Base-by-base conservation (phyloP, 2,329 filamentous ascomycete genomes). In the Aspergillus aculeatinus region DNA sequence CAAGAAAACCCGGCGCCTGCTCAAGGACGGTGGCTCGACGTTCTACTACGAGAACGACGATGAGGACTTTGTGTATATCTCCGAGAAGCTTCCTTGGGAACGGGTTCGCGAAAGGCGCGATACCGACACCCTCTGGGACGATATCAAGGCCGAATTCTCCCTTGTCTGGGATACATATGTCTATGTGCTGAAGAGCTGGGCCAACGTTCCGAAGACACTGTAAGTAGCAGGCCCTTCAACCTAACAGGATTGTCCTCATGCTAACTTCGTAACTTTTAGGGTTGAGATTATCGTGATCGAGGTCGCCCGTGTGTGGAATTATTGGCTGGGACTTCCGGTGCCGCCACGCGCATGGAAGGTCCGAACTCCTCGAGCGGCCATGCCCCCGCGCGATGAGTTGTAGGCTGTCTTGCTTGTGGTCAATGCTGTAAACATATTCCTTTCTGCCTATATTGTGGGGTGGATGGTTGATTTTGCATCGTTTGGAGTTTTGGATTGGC, bases 121-220 rank as follows among this genome's bases (percentile, higher is more conserved):
- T 0, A 70, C 81, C 33, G 78, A 79, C 49, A 81, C 82, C 0
- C 0, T 88, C 0, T 72, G 74, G 51, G 87, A 92, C 23, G 77
- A 81, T 6, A 81, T 94, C 63, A 79, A 81, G 65, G 75, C 82
- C 0, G 94, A 98, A 75, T 74, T 89, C 31, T 74, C 77, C 5
- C 77, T 87, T 16, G 82, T 96, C 12, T 84, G 81, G 69, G 80
- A 82, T 60, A 87, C 87, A 0, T 80, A 85, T 51, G 83, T 85
- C 66, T 86, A 87, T 67, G 87, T 98, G 2, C 25, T 95, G 9
- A 82, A 75, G 65, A 84, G 85, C 61, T 99, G 92, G 91, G 57
- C 87, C 5, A 77, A 81, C 23, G 80, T 92, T 51, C 93, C 93
- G 0, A 80, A 76, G 50, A 83, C 83, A 63, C 59, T 90, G 90